Base-by-base conservation (phyloP, 2,329 filamentous ascomycete species). In the Rutstroemia sydowiana region DNA sequence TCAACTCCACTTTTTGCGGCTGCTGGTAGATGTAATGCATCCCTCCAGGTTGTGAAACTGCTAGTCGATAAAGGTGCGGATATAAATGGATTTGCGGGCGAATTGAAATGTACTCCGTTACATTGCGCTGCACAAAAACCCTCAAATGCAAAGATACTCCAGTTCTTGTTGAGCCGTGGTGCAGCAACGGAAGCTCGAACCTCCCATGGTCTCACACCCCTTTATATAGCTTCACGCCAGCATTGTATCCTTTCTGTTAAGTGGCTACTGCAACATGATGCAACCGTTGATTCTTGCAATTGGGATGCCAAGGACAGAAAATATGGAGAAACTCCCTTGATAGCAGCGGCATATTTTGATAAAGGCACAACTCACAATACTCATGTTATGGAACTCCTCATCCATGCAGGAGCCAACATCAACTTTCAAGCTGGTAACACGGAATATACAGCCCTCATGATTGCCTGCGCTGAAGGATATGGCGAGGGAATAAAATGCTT, bases 261-360 rank as follows among this genome's bases (percentile, higher is more conserved):
- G 20, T 9, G 39, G 21, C 28, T 51, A 13, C 20, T 51, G 14
- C 31, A 45, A 20, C 31, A 46, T 51, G 42, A 18, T 9, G 48
- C 48, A 13, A 14, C 21, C 10, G 42, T 46, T 21, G 42, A 51
- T 20, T 51, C 42, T 9, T 40, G 42, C 14, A 51, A 51, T 20
- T 51, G 48, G 48, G 42, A 51, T 18, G n/a, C 36, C 3, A 51
- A 51, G 26, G 48, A 51, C 18, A 51, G 48, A 8, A 51, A 51
- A 32, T 32, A 40, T 30, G 42, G 48, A 46, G 48, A 51, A 39
- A 51, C 48, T 5, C 42, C 48, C n/a, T 45, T 51, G n/a, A 51
- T 51, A 51, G 48, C 48, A 18, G 34, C 48, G 10, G 48, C 18
- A 10, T 46, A 51, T 31, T 51, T 51, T 18, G 48, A 51, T 14